phyloP scores from a whole-genome alignment of 192 early-diverging fungal species.

The Linnemannia hyalina region DNA sequence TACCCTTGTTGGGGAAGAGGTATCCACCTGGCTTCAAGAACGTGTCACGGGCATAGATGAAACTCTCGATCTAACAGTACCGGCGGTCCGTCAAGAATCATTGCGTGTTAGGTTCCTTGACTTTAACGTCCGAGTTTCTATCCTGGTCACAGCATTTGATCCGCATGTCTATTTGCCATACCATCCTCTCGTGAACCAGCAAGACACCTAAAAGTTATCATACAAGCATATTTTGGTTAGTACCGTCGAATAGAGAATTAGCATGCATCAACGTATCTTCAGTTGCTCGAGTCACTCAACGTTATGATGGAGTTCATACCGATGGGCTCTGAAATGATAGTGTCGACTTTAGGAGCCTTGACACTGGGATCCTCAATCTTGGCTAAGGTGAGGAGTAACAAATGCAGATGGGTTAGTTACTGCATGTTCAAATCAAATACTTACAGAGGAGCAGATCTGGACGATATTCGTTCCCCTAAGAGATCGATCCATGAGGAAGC shows the following conservation, averaged over 20 bases:
- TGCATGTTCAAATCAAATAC: not conserved
- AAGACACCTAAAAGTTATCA: slow-evolving; percentile 72
- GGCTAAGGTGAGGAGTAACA: slow-evolving; percentile 52
- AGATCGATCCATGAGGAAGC: not conserved
- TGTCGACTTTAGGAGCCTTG: slow-evolving; percentile 87
- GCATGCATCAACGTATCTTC: not conserved
- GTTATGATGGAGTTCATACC: slow-evolving; percentile 31
- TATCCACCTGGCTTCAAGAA: slow-evolving; percentile 95
- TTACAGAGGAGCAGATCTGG: not conserved
- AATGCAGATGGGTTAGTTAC: not conserved
- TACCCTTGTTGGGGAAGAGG: slow-evolving; percentile 91
- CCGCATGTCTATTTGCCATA: slow-evolving; percentile 30
- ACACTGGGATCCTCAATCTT: slow-evolving; percentile 90
- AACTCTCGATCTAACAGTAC: slow-evolving; percentile 78
- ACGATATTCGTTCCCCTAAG: no score
- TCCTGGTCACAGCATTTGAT: slow-evolving; percentile 69
- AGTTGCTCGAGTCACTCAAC: not conserved
- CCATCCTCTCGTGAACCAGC: slow-evolving; percentile 97
- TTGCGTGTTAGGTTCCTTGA: not conserved
- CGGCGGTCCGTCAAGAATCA: not conserved
- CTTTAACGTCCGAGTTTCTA: not conserved
- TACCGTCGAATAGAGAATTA: not conserved
- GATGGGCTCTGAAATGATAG: slow-evolving; percentile 97
- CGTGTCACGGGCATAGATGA: slow-evolving; percentile 86
- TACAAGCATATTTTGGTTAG: not conserved